Conservation (phyloP, 2,329 filamentous ascomycete species). For the Aspergillus ochraceus region DNA sequence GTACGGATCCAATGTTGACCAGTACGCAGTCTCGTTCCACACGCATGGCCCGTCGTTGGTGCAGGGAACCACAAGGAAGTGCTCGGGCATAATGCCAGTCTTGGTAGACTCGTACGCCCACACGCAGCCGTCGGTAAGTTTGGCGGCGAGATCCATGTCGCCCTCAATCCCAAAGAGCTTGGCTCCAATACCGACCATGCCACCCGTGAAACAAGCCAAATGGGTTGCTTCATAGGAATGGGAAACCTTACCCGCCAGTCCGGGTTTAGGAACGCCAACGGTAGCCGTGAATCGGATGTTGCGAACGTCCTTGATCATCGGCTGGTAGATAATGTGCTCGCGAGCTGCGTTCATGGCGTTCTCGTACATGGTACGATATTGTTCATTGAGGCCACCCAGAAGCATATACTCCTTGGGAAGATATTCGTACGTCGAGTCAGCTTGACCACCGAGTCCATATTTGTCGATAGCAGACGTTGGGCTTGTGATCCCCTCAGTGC, state of each 20-base stretch:
- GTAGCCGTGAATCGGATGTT: constrained; percentile 45
- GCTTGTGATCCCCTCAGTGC: constrained; percentile 40
- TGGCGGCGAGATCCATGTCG: constrained; percentile 57
- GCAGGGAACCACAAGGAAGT: constrained; percentile 56
- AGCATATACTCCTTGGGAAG: constrained; percentile 52
- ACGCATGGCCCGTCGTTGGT: constrained; percentile 43
- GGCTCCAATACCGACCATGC: constrained; percentile 62
- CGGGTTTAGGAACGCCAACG: constrained; percentile 23
- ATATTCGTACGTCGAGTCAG: constrained; percentile 53
- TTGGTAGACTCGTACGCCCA: constrained; percentile 61
- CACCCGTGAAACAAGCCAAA: constrained; percentile 60
- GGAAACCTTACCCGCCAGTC: constrained; percentile 17
- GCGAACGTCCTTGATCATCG: constrained; percentile 44
- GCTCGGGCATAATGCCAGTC: constrained; percentile 63
- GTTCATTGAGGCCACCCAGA: constrained; percentile 43
- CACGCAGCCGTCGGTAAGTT: constrained; percentile 62
- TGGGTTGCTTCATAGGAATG: constrained; percentile 57
- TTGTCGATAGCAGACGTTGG: constrained; percentile 35
- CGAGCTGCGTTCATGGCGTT: constrained; percentile 40
- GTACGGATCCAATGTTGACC: constrained; percentile 42
- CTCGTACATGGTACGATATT: constrained; percentile 47
- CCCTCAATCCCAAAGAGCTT: constrained; percentile 55
- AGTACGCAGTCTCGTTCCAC: constrained; percentile 57
- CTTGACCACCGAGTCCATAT: constrained; percentile 46
- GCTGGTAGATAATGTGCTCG: constrained; percentile 45